A percentile compares a stretch with the other conserved stretches of the same genome.
These are phyloP conservation scores for Sarcodon aspratus DNA, from an alignment of 768 basidiomycete genomes.

Conservation along the genomic window DNA sequence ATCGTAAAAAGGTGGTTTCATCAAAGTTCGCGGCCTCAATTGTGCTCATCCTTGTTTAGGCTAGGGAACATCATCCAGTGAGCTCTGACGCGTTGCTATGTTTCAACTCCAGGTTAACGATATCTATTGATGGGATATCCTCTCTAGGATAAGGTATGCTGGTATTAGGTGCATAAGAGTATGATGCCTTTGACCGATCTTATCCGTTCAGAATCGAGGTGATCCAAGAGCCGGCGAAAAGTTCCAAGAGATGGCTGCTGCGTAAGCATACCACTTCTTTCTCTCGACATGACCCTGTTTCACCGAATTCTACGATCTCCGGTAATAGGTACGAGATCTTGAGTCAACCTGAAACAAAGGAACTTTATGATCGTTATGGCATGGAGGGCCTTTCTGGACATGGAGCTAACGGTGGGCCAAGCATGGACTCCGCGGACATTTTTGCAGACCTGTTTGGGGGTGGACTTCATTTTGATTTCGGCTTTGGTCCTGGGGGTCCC, in stretches of 20 bases:
- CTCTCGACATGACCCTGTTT: neutral
- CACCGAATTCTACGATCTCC: neutral
- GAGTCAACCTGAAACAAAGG: slow-evolving; percentile 55
- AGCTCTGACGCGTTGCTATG: slow-evolving; percentile 14
- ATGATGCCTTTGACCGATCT: no score
- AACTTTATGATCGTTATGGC: slow-evolving; percentile 63
- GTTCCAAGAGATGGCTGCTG: slow-evolving; percentile 85
- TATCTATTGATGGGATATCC: slow-evolving; percentile 8
- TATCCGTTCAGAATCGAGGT: slow-evolving; percentile 63
- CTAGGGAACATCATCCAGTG: slow-evolving; percentile 83
- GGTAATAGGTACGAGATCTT: slow-evolving; percentile 68
- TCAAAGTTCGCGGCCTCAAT: slow-evolving; percentile 9
- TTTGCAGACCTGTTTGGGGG: slow-evolving; percentile 68
- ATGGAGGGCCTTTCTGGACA: slow-evolving; percentile 52
- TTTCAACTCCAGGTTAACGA: slow-evolving; percentile 1
- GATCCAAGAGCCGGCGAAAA: slow-evolving; percentile 73
- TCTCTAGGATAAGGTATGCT: slow-evolving; percentile 55
- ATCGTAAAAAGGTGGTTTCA: slow-evolving; percentile 71
- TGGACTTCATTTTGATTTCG: slow-evolving; percentile 57
- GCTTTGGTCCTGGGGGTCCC: slow-evolving; percentile 27
- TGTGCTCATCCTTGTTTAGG: slow-evolving; percentile 31
- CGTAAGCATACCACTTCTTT: slow-evolving; percentile 36
- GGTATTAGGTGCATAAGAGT: neutral
- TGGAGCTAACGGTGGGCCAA: slow-evolving; percentile 26
- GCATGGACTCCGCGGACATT: slow-evolving; percentile 53